Percentiles rank a stretch among this genome's conserved stretches.
phyloP scores from a whole-genome alignment of 2,329 filamentous ascomycete genomes.

The Fusarium annulatum region DNA sequence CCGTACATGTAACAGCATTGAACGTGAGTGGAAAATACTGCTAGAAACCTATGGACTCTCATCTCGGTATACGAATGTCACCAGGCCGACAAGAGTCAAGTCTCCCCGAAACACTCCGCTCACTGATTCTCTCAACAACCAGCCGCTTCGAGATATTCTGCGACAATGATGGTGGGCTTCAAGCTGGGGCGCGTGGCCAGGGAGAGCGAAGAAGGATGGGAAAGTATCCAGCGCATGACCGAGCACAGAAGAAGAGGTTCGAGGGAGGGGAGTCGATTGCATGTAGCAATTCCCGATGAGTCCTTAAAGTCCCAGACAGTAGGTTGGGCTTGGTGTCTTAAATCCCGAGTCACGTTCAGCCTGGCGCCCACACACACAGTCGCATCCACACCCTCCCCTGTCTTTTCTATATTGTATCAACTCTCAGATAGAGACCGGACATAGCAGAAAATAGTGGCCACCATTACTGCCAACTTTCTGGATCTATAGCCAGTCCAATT shows the following conservation, averaged over 20 bases:
- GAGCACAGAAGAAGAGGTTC: slow-evolving; percentile 28
- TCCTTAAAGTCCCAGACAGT: slow-evolving; percentile 38
- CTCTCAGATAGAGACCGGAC: slow-evolving; percentile 15
- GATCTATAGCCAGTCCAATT: slow-evolving; percentile 25
- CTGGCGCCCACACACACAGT: slow-evolving; percentile 41
- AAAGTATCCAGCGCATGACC: slow-evolving; percentile 38
- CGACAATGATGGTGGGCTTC: slow-evolving; percentile 35
- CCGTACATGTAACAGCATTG: not conserved
- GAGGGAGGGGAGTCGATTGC: slow-evolving; percentile 39
- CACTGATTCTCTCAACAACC: slow-evolving; percentile 9
- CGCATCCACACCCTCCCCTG: slow-evolving; percentile 34
- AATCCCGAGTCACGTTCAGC: slow-evolving; percentile 52
- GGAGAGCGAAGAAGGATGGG: slow-evolving; percentile 31
- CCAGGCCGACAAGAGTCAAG: slow-evolving; percentile 23
- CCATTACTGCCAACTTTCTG: slow-evolving; percentile 36
- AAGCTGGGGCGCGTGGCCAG: slow-evolving; percentile 40
- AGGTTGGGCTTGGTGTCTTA: slow-evolving; percentile 52
- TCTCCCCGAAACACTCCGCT: slow-evolving; percentile 14
- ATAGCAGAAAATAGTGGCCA: slow-evolving; percentile 30
- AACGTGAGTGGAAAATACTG: slow-evolving; percentile 6
- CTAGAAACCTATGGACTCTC: not conserved
- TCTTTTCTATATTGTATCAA: slow-evolving; percentile 27
- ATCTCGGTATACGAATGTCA: slow-evolving; percentile 5
- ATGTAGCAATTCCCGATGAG: slow-evolving; percentile 46
- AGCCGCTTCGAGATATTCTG: slow-evolving; percentile 18